phyloP scores from a whole-genome alignment of 1,284 basidiomycete species.

The Exobasidium cylindrosporum region DNA sequence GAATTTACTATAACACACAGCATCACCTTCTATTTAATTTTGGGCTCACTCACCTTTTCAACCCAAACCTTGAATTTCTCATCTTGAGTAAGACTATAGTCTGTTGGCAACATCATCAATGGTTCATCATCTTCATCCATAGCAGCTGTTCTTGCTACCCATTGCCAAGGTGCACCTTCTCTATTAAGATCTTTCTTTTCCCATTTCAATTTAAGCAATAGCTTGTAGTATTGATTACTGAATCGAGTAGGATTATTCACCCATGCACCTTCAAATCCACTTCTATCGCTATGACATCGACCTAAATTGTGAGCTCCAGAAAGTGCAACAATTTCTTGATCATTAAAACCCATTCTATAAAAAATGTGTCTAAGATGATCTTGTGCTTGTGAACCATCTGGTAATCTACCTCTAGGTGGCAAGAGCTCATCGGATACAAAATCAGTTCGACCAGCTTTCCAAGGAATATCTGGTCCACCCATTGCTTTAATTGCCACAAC shows the following conservation, averaged over 20 bases:
- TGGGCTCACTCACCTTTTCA: too few relatives aligned
- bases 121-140: conserved; percentile 56
- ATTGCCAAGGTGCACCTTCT: conserved; percentile 33
- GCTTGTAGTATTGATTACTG: conserved; percentile 52
- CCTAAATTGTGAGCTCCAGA: conserved; percentile 62
- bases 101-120: conserved; percentile 62
- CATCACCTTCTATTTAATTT: conserved; percentile 56
- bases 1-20: conserved; percentile 54
- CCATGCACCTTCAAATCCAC: conserved; percentile 54
- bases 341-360: conserved; percentile 61
- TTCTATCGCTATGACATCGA: conserved; percentile 48
- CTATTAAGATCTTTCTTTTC: conserved; percentile 46
- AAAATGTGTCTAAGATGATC: conserved; percentile 60
- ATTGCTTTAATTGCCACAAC: conserved; percentile 60
- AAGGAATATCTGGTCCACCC: conserved; percentile 58
- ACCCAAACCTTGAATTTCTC: conserved; percentile 50
- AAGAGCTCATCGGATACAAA: conserved; percentile 56
- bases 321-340: conserved; percentile 63
- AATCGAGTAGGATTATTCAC: conserved; percentile 50
- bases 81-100: conserved; percentile 53
- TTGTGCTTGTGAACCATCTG: conserved; percentile 59
- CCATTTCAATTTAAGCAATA: conserved; percentile 60
- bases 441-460: conserved; percentile 60
- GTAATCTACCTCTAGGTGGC: conserved; percentile 57
- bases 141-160: conserved; percentile 47